These are phyloP conservation scores for Diplotaxis tenuifolia DNA, from an alignment of 345 rosid genomes.

Conservation along the genomic window DNA sequence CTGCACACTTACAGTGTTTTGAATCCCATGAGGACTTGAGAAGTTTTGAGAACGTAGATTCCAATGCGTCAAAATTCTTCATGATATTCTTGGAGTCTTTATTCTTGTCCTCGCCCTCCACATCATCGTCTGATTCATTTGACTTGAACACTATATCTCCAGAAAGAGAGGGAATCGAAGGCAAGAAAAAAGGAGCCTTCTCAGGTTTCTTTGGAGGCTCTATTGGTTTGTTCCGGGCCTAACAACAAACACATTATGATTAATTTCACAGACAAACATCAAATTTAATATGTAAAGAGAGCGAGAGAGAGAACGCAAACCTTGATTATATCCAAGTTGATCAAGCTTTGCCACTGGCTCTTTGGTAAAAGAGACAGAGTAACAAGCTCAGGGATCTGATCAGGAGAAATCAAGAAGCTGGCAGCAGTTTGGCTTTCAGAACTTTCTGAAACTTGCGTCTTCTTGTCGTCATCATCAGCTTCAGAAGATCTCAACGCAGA, in stretches of 20 bases:
- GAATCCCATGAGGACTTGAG: conserved; percentile 56
- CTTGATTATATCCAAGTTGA: conserved; percentile 94
- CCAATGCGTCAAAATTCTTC: conserved; percentile 37
- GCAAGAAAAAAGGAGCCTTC: conserved; percentile 90
- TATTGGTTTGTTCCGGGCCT: conserved; percentile 86
- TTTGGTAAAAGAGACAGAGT: conserved; percentile 88
- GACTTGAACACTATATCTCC: conserved; percentile 80
- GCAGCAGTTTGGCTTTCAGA: conserved; percentile 32
- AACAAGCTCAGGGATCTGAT: conserved; percentile 86
- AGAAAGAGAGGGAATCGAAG: conserved; percentile 77
- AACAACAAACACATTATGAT: conserved; percentile 10
- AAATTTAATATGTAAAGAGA: background rate
- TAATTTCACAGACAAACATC: background rate
- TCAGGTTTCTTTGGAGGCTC: conserved; percentile 93
- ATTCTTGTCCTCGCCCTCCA: conserved; percentile 34
- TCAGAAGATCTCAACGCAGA: conserved; percentile 57
- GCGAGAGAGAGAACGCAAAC: conserved; percentile 39
- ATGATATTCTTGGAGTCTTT: conserved; percentile 36
- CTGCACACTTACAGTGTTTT: conserved; percentile 55
- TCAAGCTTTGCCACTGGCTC: conserved; percentile 95
- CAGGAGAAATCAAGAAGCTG: conserved; percentile 37
- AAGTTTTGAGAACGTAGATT: conserved; percentile 54
- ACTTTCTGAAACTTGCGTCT: conserved; percentile 38
- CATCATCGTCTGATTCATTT: conserved; percentile 45
- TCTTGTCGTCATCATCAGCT: conserved; percentile 44